These are phyloP conservation scores for Aspergillus campestris DNA, from an alignment of 495 filamentous ascomycete species.

Conservation along the genomic window DNA sequence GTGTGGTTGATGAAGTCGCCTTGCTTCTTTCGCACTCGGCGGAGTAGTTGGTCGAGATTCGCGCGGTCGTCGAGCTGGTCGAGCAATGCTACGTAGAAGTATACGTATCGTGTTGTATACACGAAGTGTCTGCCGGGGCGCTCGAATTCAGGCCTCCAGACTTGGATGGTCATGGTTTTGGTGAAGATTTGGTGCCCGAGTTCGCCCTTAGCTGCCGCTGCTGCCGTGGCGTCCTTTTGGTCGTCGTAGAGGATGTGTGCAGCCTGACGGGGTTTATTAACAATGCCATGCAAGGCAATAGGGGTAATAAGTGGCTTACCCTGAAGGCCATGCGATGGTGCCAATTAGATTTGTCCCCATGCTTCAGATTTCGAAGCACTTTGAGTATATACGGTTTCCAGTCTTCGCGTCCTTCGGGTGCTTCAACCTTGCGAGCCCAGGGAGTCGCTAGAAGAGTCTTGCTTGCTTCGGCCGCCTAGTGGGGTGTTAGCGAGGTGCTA, in stretches of 20 bases:
- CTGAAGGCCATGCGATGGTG: conserved; percentile 88
- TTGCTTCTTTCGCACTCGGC: conserved; percentile 71
- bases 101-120: conserved; percentile 83
- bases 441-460: conserved; percentile 46
- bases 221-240: conserved; percentile 34
- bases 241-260: conserved; percentile 68
- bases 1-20: conserved; percentile 78
- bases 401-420: conserved; percentile 44
- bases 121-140: conserved; percentile 87
- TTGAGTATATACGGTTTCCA: conserved; percentile 73
- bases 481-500: conserved; percentile 6
- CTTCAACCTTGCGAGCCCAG: conserved; percentile 44
- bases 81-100: conserved; percentile 68
- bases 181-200: conserved; percentile 85
- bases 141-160: conserved; percentile 94
- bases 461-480: conserved; percentile 40
- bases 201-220: conserved; percentile 61
- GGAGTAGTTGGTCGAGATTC: conserved; percentile 73
- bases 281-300: neutral
- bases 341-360: conserved; percentile 91
- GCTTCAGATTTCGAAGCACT: conserved; percentile 64
- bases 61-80: conserved; percentile 65
- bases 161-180: conserved; percentile 87
- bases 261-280: conserved; percentile 28
- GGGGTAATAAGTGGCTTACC: conserved; percentile 19